phyloP scores from a whole-genome alignment of 495 filamentous ascomycete genomes.

The Massariosphaeria phaeospora region DNA sequence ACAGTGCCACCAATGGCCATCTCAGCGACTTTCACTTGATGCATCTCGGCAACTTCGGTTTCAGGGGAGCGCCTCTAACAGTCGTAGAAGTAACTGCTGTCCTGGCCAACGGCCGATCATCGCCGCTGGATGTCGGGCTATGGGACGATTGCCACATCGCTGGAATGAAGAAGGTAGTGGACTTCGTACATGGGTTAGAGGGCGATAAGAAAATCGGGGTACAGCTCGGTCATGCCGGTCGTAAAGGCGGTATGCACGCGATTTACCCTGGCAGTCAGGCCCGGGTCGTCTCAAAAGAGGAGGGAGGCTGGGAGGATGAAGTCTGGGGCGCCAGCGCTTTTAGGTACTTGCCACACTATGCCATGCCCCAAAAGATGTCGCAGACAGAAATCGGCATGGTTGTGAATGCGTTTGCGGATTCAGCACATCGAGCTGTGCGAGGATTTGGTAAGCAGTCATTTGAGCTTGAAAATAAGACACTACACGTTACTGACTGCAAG shows the following conservation, averaged over 20 bases:
- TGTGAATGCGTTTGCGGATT: constrained; percentile 51
- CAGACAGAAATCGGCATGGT: constrained; percentile 52
- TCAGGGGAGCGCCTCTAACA: constrained; percentile 54
- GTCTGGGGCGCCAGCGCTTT: constrained; percentile 47
- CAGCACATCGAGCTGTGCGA: constrained; percentile 52
- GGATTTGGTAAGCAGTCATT: constrained; percentile 31
- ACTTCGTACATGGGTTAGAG: constrained; percentile 63
- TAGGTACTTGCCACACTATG: constrained; percentile 45
- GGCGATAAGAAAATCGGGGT: constrained; percentile 59
- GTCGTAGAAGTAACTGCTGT: constrained; percentile 72
- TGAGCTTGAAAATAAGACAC: not conserved
- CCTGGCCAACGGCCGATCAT: constrained; percentile 64
- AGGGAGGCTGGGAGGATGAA: constrained; percentile 58
- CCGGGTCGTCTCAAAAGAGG: constrained; percentile 45
- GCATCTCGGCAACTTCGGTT: not conserved
- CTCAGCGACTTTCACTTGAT: not conserved
- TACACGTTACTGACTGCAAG: constrained; percentile 5
- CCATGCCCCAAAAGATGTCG: constrained; percentile 52
- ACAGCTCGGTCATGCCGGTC: constrained; percentile 69
- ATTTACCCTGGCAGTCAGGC: constrained; percentile 26
- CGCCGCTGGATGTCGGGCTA: constrained; percentile 62
- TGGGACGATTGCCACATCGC: constrained; percentile 70
- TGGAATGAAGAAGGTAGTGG: constrained; percentile 54
- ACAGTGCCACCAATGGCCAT: not conserved
- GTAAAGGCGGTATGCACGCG: constrained; percentile 53